Base-by-base conservation (phyloP, 768 basidiomycete genomes). In the Tubosaeta brunneosetosa region DNA sequence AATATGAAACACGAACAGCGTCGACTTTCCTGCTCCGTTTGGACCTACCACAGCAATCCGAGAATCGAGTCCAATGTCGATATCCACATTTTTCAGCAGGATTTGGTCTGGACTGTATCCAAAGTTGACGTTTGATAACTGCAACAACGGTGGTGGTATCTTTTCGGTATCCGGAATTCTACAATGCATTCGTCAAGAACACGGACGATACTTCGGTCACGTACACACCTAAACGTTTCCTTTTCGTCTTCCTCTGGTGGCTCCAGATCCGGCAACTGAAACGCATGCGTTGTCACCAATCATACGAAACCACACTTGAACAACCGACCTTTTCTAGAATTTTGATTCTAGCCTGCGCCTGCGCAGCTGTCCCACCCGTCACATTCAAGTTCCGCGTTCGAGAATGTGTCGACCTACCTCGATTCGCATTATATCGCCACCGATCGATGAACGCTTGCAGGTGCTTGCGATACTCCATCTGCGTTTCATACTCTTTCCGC, bases 361-460 rank as follows among this genome's bases (percentile, higher is more conserved):
- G 94, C 5, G 94, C 83, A 57, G 94, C 93, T 88, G 36, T 55
- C 55, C 38, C 40, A 29, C 29, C 22, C 40, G 16, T 37, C 8
- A 31, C 14, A 12, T 36, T 62, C 55, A 62, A 25, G 37, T 17
- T 7, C 13, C 29, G 46, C 16, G 43, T 16, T 25, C 17, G 46
- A n/a, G 44, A 52, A 36, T 9, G 8, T 16, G 32, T 26, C 17
- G n/a, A 55, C 69, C 54, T 69, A 81, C 87, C 88, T 61, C 94
- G 81, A 67, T 95, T 95, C 52, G 94, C 94, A 61, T 97, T 97
- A 71, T 97, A 97, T 61, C 95, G 79, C 97, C 97, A 99, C 49
- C 93, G 79, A 63, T 98, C 97, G 61, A 99, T 97, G 74, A 97
- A 99, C 0, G 95, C 94, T 66, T 98, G 95, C 29, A 98, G 73